Percentiles rank a stretch among this genome's conserved stretches.
These are phyloP conservation scores for Leptographium flavum DNA, from an alignment of 2,329 filamentous ascomycete genomes.

Conservation along the genomic window DNA sequence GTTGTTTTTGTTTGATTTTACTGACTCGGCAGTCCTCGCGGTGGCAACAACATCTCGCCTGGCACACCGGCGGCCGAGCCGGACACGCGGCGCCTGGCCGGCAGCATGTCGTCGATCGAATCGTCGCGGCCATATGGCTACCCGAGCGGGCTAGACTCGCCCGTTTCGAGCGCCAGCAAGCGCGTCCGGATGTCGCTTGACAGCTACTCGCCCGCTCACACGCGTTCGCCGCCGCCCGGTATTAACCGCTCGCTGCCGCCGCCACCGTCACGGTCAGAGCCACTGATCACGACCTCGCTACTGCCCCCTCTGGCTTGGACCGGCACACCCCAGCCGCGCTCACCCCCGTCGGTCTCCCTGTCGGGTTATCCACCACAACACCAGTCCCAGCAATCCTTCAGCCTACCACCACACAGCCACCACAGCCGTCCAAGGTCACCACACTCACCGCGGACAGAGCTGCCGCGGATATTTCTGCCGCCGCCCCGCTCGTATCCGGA, in stretches of 20 bases:
- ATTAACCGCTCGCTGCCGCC: constrained; percentile 6
- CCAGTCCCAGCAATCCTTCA: constrained; percentile 1
- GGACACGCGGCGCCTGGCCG: constrained; percentile 26
- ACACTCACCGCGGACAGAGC: constrained; percentile 1
- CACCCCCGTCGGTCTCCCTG: background rate
- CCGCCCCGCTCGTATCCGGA: constrained; percentile 15
- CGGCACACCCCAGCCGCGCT: background rate
- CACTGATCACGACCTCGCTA: background rate
- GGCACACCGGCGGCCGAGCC: constrained; percentile 36
- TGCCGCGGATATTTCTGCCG: constrained; percentile 7
- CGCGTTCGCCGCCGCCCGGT: constrained; percentile 15
- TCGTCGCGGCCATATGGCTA: constrained; percentile 25
- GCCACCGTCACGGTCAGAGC: background rate
- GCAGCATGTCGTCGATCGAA: constrained; percentile 17
- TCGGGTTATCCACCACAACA: background rate
- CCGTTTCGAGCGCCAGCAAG: constrained; percentile 27
- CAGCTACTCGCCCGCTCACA: constrained; percentile 22
- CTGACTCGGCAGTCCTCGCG: constrained; percentile 33
- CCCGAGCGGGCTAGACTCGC: constrained; percentile 34
- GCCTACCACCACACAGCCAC: background rate
- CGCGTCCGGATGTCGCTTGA: constrained; percentile 33
- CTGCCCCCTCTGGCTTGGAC: background rate
- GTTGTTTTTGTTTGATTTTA: background rate
- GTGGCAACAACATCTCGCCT: constrained; percentile 42
- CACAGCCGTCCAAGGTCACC: constrained; percentile 1